phyloP scores from a whole-genome alignment of 331 rosid genomes.

The Spiraea crenata region DNA sequence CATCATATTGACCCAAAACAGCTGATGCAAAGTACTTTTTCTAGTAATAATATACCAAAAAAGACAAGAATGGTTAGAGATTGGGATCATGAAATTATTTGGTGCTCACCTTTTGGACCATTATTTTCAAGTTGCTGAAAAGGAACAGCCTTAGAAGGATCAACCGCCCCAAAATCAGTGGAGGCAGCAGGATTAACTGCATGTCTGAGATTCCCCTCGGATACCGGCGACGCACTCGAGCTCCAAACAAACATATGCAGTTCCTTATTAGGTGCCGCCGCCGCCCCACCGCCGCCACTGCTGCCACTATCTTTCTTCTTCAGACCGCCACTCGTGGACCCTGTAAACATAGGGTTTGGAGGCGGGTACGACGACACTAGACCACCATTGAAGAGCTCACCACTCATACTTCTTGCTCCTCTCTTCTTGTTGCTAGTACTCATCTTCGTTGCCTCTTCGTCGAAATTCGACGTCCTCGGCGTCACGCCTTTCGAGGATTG shows the following conservation, averaged over 20 bases:
- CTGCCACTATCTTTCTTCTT: conserved; percentile 57
- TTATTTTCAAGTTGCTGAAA: conserved; percentile 46
- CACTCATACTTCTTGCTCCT: conserved; percentile 73
- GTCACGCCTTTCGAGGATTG: conserved; percentile 77
- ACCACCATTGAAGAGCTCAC: conserved; percentile 67
- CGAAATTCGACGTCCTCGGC: conserved; percentile 70
- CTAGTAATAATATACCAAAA: background rate
- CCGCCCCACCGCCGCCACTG: background rate
- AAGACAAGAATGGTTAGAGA: conserved; percentile 16
- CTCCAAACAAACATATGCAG: conserved; percentile 99
- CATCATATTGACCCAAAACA: background rate
- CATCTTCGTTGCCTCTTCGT: conserved; percentile 64
- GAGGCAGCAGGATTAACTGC: conserved; percentile 64
- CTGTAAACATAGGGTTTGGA: conserved; percentile 79
- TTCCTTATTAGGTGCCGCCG: conserved; percentile 52
- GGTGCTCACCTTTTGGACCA: conserved; percentile 52
- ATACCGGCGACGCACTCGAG: conserved; percentile 86
- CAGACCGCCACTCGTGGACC: conserved; percentile 47
- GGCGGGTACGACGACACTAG: conserved; percentile 63
- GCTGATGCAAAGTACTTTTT: background rate
- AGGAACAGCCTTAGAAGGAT: conserved; percentile 54
- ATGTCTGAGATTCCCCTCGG: conserved; percentile 79
- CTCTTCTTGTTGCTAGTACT: conserved; percentile 40
- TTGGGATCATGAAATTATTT: background rate
- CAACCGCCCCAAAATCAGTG: conserved; percentile 43